Evolutionary conservation across 2,329 filamentous ascomycete species (phyloP), one percentile per base, ranked within the genome.

Genomic region (Colletotrichum euphorbiae): DNA sequence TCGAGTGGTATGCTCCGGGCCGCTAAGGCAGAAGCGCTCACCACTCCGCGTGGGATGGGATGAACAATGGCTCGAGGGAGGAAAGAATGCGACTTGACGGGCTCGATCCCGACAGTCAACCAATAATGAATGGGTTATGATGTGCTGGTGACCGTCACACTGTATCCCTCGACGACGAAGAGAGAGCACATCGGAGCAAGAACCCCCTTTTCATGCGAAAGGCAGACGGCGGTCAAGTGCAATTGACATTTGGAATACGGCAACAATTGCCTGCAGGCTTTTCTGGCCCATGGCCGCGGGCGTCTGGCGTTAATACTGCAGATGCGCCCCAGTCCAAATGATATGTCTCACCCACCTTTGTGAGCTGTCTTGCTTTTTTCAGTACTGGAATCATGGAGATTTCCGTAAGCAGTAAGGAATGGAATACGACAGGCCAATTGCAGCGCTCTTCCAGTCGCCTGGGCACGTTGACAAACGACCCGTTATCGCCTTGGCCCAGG

Each of bases 401-500:
- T 58, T 33, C 55, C 55, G 9, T 12, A 38, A n/a, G 21, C 24
- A 46, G 42, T 28, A 33, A 58, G 11, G 42, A 58, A 58, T n/a
- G 7, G 8, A 28, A 46, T 28, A 33, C 28, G 42, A 36, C 12
- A 36, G 17, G 3, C 42, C 42, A 15, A 33, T 46, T 15, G 31
- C 2, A 19, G 24, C n/a, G 45, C 15, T 33, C 13, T 58, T n/a
- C 28, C n/a, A 15, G 13, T 38, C 13, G 36, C 31, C 48, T 51
- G 24, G 48, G 48, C 48, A 51, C 31, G n/a, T 33, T 31, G 48
- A 36, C 48, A 51, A 51, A 51, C 28, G 31, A 31, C n/a, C 48
- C 48, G 24, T 31, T 33, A 33, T 51, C 28, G 28, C 36, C 48
- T 51, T 51, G 48, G 48, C 48, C 48, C 48, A 51, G 48, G 48